These are phyloP conservation scores for Allomyces macrogynus DNA, from an alignment of 192 early-diverging fungal species.

Conservation along the genomic window DNA sequence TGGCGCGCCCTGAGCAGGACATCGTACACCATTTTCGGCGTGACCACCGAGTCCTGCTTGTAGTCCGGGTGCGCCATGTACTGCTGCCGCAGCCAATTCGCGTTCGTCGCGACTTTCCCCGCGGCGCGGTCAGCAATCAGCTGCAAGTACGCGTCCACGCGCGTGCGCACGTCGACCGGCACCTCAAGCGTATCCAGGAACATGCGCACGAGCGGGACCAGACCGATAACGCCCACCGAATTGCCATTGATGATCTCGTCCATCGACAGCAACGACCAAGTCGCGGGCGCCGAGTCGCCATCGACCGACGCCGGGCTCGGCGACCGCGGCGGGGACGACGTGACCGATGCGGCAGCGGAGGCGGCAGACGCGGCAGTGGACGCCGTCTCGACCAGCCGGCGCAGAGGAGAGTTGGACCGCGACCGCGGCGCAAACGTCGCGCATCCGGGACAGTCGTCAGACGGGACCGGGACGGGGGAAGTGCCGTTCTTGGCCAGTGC, in stretches of 20 bases:
- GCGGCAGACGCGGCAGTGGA: background rate
- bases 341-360: background rate
- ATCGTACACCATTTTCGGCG: slow-evolving; percentile 68
- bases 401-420: background rate
- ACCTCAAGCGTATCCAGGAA: slow-evolving; percentile 63
- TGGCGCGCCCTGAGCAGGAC: slow-evolving; percentile 39
- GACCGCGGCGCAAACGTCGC: slow-evolving; percentile 1
- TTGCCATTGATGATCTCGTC: slow-evolving; percentile 83
- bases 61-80: slow-evolving; percentile 70
- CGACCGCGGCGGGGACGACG: background rate
- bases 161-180: slow-evolving; percentile 39
- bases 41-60: slow-evolving; percentile 72
- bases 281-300: background rate
- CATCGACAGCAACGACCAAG: slow-evolving; percentile 56
- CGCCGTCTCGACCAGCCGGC: background rate
- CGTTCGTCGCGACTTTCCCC: slow-evolving; percentile 55
- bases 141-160: slow-evolving; percentile 52
- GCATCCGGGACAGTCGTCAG: slow-evolving; percentile 7
- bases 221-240: slow-evolving; percentile 46
- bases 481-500: too few species aligned
- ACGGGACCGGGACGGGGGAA: background rate
- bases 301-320: background rate
- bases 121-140: slow-evolving; percentile 62
- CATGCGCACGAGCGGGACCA: slow-evolving; percentile 60
- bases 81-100: slow-evolving; percentile 78